Conservation (phyloP, 2,329 filamentous ascomycete genomes). For the Cyanodermella asteris region DNA sequence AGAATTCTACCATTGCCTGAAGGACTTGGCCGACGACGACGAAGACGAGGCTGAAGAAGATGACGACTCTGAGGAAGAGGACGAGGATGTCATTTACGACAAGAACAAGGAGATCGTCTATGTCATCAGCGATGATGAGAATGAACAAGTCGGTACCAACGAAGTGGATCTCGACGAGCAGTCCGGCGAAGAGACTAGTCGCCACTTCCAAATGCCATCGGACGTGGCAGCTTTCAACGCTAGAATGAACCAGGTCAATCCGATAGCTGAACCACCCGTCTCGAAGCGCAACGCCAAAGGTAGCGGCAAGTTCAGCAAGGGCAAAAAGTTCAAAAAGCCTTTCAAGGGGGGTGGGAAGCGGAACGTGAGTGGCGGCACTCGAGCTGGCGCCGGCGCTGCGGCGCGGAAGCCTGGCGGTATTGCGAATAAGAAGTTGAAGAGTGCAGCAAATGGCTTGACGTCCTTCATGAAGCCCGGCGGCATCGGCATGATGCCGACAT, state of each 20-base stretch:
- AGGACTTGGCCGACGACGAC: too few species aligned
- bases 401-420: conserved; percentile 3
- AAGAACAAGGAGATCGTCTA: conserved; percentile 28
- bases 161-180: conserved; percentile 21
- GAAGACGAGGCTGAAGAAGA: too few species aligned
- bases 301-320: conserved; percentile 2
- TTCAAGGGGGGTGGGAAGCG: conserved; percentile 4
- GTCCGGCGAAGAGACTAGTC: conserved; percentile 8
- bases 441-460: conserved; percentile 5
- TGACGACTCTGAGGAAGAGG: conserved; percentile 14
- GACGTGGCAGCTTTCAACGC: conserved; percentile 12
- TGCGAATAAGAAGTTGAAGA: conserved; percentile 4
- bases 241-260: conserved; percentile 4
- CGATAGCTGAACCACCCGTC: conserved; percentile 1
- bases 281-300: neutral
- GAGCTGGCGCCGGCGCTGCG: conserved; percentile 1
- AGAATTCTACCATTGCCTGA: conserved; percentile 20
- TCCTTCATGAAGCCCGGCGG: conserved; percentile 7
- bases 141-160: conserved; percentile 21
- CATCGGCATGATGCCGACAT: conserved; percentile 19
- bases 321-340: neutral
- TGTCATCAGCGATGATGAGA: conserved; percentile 18
- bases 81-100: conserved; percentile 23
- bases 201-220: conserved; percentile 8
- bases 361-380: conserved; percentile 2